Base-by-base conservation (phyloP, 1,139 yeast genomes). In the Trichomonascaceae sp. region DNA sequence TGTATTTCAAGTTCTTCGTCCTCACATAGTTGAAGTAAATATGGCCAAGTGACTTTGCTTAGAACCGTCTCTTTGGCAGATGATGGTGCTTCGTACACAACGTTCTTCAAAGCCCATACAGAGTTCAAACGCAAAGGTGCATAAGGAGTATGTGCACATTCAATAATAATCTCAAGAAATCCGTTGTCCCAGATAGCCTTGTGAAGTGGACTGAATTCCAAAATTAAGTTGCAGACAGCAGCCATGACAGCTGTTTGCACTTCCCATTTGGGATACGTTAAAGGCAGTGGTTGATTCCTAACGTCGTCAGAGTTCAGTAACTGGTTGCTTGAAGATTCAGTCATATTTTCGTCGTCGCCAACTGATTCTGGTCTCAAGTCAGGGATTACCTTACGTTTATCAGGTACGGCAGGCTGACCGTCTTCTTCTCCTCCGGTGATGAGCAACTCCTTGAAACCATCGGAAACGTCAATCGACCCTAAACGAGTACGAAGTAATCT, bases 151-250 rank as follows among this genome's bases (percentile, higher is more conserved):
- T 61, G 61, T n/a, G 70, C 62, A 8, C 70, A 67, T 2, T 69
- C 75, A 50, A 74, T 70, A 50, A 83, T 76, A 2, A 76, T 66
- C 5, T 79, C 73, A 45, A 87, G 74, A 3, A 80, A 70, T 2
- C 83, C 87, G 58, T 79, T 76, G 19, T 80, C 78, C 39, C 84
- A 71, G 53, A 87, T 74, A 50, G 76, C 77, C 49, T 78, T 74
- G 52, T 88, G 79, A 60, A 87, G 74, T 1, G 93, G 86, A 53
- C 91, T 84, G 66, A 88, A 89, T 59, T 89, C 96, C 32, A 89
- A 76, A 10, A 87, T 82, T 53, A 88, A 76, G 65, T 90, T 90
- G 45, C 96, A 87, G 24, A 87, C 70, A 2, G 83, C 79, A 1
- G 95, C 88, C 66, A 87, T 74, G 1, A 84, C 77, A 5, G 85